These are phyloP conservation scores for Henckelia pumila DNA, from an alignment of 257 asterid species.

Conservation along the genomic window DNA sequence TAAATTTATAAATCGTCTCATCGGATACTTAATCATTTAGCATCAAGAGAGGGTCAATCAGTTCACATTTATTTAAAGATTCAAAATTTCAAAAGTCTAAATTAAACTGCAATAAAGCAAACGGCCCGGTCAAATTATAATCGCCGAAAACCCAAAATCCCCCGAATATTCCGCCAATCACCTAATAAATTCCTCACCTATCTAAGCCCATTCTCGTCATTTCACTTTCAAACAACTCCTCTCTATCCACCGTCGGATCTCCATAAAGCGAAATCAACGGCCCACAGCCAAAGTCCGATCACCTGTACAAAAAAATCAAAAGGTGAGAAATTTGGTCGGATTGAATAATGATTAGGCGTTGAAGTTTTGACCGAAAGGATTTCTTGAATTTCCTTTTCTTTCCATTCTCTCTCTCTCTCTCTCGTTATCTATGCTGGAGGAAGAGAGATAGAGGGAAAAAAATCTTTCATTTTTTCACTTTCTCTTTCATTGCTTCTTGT, in stretches of 20 bases:
- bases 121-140: constrained; percentile 27
- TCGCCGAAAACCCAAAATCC: constrained; percentile 12
- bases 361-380: constrained; percentile 46
- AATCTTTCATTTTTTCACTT: background rate
- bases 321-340: constrained; percentile 43
- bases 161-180: constrained; percentile 46
- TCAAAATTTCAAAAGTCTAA: constrained; percentile 30
- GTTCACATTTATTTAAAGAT: constrained; percentile 3
- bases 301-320: constrained; percentile 32
- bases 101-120: constrained; percentile 19
- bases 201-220: constrained; percentile 23
- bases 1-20: no score
- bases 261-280: constrained; percentile 31
- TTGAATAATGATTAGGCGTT: constrained; percentile 39
- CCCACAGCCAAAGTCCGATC: constrained; percentile 23
- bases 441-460: background rate
- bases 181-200: constrained; percentile 22
- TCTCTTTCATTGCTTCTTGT: constrained; percentile 27
- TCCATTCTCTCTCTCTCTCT: background rate
- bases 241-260: constrained; percentile 29
- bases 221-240: background rate
- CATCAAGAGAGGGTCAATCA: background rate
- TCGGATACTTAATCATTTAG: no score
- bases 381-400: constrained; percentile 8
- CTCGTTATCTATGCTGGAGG: constrained; percentile 6